Conservation (phyloP, 2,329 filamentous ascomycete species). For the Pyricularia pennisetigena region DNA sequence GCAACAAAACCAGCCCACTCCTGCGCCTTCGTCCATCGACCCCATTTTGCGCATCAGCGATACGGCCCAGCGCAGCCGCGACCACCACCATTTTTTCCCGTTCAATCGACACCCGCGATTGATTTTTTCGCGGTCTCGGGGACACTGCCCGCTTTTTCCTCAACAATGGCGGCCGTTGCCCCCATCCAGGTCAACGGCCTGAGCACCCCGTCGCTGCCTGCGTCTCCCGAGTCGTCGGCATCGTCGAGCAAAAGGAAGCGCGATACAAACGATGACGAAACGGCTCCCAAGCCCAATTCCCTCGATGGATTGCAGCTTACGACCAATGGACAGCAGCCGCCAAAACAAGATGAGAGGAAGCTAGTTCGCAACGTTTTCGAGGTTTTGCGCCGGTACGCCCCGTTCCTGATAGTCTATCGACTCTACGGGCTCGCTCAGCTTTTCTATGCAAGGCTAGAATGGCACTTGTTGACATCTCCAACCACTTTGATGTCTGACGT, state of each 20-base stretch:
- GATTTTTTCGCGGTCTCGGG: neutral
- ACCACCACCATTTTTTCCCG: neutral
- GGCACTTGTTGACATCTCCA: neutral
- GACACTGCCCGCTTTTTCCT: neutral
- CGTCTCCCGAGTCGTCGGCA: conserved; percentile 18
- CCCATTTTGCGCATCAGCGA: neutral
- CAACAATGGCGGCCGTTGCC: conserved; percentile 20
- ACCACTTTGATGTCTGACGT: neutral
- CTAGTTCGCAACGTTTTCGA: conserved; percentile 31
- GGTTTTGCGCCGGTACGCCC: conserved; percentile 31
- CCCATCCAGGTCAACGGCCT: conserved; percentile 20
- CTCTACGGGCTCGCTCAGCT: neutral
- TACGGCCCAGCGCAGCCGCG: neutral
- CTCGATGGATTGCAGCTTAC: conserved; percentile 8
- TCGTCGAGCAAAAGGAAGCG: conserved; percentile 45
- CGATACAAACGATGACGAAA: conserved; percentile 32
- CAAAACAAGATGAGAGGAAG: conserved; percentile 19
- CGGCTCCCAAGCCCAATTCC: neutral
- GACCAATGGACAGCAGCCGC: conserved; percentile 11
- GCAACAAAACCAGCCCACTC: conserved; percentile 1
- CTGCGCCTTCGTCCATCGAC: neutral
- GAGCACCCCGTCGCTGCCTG: conserved; percentile 15
- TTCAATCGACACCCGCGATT: neutral
- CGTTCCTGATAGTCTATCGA: conserved; percentile 8
- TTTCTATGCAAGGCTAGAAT: neutral